These are phyloP conservation scores for Plasmodium adleri DNA, from an alignment of 169 alveolate genomes.

Conservation along the genomic window DNA sequence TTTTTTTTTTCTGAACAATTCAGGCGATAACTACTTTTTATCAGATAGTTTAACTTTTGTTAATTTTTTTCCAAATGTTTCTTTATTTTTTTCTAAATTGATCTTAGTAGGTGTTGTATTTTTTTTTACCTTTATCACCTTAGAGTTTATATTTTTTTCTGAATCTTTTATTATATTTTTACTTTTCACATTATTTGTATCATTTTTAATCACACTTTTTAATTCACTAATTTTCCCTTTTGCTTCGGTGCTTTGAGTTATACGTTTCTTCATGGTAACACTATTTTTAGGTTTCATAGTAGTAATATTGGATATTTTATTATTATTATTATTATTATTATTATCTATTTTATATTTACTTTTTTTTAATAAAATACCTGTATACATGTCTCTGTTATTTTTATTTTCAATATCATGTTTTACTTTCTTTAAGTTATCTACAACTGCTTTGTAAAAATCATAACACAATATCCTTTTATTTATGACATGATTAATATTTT, in stretches of 20 bases:
- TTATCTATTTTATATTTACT: constrained; percentile 52
- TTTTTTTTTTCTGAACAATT: background rate
- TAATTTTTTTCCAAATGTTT: background rate
- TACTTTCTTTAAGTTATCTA: constrained; percentile 16
- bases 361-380: constrained; percentile 59
- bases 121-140: background rate
- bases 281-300: background rate
- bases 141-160: background rate
- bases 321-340: background rate
- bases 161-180: background rate
- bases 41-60: background rate
- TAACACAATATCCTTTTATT: constrained; percentile 32
- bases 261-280: background rate
- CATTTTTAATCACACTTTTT: background rate
- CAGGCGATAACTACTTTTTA: constrained; percentile 5
- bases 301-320: background rate
- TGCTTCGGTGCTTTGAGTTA: background rate
- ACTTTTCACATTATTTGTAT: background rate
- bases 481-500: background rate
- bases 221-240: background rate
- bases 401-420: constrained; percentile 30
- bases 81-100: background rate
- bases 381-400: constrained; percentile 43
- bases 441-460: constrained; percentile 23
- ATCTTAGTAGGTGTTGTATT: background rate